Percentiles rank a stretch among this genome's conserved stretches.
These are phyloP conservation scores for Colletotrichum cereale DNA, from an alignment of 2,329 filamentous ascomycete species.

Conservation along the genomic window DNA sequence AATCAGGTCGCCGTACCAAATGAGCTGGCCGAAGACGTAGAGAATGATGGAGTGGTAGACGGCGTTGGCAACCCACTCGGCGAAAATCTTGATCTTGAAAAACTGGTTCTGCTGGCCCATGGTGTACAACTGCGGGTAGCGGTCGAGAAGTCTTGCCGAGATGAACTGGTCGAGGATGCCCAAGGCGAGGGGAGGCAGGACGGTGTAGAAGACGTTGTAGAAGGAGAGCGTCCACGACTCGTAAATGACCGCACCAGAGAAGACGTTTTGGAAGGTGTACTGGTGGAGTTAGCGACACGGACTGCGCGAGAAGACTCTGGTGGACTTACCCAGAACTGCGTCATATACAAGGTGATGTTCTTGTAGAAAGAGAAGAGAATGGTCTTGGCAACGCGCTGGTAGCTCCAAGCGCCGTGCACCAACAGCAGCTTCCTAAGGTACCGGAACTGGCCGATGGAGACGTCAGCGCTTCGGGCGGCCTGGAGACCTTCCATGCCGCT, in stretches of 20 bases:
- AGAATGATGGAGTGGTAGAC: constrained; percentile 95
- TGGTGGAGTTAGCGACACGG: constrained; percentile 52
- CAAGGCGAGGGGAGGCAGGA: constrained; percentile 91
- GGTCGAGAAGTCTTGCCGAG: constrained; percentile 90
- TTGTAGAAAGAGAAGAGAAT: constrained; percentile 99
- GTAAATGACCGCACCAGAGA: constrained; percentile 97
- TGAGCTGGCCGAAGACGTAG: constrained; percentile 85
- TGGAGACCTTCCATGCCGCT: constrained; percentile 97
- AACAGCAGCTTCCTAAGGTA: constrained; percentile 93
- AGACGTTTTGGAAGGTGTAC: constrained; percentile 98
- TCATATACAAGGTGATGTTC: constrained; percentile 98
- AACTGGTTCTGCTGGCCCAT: constrained; percentile 94
- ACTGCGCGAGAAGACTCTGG: neutral
- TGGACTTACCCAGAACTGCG: constrained; percentile 91
- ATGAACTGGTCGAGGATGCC: constrained; percentile 99
- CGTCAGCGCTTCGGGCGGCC: constrained; percentile 93
- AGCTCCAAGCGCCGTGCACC: constrained; percentile 97
- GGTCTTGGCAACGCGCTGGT: constrained; percentile 95
- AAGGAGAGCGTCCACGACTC: constrained; percentile 99
- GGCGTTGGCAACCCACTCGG: constrained; percentile 91
- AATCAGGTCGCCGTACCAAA: constrained; percentile 85
- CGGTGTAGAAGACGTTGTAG: constrained; percentile 99
- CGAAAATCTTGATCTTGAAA: constrained; percentile 93
- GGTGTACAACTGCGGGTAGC: constrained; percentile 95
- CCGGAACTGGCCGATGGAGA: constrained; percentile 95